Conservation (phyloP, 2,329 filamentous ascomycete species). For the Exophiala bonariae region DNA sequence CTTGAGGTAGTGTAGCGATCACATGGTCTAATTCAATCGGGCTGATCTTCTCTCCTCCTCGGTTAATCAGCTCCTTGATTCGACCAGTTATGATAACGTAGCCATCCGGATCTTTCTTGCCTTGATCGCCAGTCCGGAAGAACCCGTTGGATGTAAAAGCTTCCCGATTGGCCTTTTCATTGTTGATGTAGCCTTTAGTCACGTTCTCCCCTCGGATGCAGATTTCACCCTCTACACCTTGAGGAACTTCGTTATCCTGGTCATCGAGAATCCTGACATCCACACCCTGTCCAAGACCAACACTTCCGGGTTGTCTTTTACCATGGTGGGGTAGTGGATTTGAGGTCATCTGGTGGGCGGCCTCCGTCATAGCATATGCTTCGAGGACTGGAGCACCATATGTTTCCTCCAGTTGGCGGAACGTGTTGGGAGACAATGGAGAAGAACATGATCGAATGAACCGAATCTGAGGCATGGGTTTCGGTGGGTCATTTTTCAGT, state of each 20-base stretch:
- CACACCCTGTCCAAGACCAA: slow-evolving; percentile 80
- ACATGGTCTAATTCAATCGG: slow-evolving; percentile 86
- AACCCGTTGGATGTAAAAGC: slow-evolving; percentile 75
- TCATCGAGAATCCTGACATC: slow-evolving; percentile 76
- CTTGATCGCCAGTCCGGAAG: slow-evolving; percentile 87
- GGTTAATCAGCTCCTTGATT: slow-evolving; percentile 90
- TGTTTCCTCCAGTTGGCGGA: slow-evolving; percentile 73
- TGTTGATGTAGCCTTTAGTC: slow-evolving; percentile 83
- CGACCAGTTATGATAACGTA: slow-evolving; percentile 86
- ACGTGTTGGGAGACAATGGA: slow-evolving; percentile 76
- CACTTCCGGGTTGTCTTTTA: slow-evolving; percentile 76
- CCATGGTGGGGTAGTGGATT: slow-evolving; percentile 66
- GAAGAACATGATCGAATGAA: slow-evolving; percentile 89
- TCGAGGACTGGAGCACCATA: slow-evolving; percentile 81
- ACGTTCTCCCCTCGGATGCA: slow-evolving; percentile 81
- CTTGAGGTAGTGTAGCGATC: slow-evolving; percentile 68
- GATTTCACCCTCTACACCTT: slow-evolving; percentile 75
- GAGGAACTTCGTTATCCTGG: slow-evolving; percentile 65
- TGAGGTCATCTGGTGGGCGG: slow-evolving; percentile 54
- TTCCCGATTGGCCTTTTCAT: slow-evolving; percentile 70
- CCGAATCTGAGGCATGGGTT: slow-evolving; percentile 69
- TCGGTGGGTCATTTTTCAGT: slow-evolving; percentile 69
- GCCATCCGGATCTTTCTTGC: slow-evolving; percentile 74
- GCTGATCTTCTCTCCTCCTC: slow-evolving; percentile 85
- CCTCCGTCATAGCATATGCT: slow-evolving; percentile 92